Percentiles rank a stretch among this genome's conserved stretches.
These are phyloP conservation scores for Populus trichocarpa DNA, from an alignment of 441 rosid species.

Conservation along the genomic window DNA sequence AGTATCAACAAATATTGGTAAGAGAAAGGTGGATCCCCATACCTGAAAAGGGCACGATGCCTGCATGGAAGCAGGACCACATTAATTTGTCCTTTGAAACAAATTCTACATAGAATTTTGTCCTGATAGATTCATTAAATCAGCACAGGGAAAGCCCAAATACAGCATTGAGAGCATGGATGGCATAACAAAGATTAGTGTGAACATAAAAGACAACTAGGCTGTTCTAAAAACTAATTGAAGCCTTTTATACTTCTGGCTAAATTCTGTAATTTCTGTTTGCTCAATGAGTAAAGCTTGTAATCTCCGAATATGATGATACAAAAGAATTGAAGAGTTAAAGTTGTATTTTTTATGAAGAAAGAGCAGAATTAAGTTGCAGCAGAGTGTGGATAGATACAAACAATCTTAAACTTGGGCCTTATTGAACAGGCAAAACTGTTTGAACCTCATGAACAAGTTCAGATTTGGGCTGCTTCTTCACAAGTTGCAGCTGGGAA, in stretches of 20 bases:
- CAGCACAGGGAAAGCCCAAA: neutral
- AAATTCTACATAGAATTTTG: conserved; percentile 82
- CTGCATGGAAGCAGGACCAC: conserved; percentile 86
- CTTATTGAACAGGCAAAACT: neutral
- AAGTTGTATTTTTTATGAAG: neutral
- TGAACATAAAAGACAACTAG: neutral
- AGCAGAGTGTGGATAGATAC: neutral
- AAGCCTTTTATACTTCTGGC: conserved; percentile 83
- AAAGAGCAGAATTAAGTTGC: neutral
- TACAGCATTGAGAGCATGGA: neutral
- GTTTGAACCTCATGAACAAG: conserved; percentile 76
- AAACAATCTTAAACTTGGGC: neutral
- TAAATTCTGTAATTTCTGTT: conserved; percentile 68
- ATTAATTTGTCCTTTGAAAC: conserved; percentile 84
- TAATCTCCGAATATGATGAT: conserved; percentile 88
- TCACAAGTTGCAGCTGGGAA: conserved; percentile 84
- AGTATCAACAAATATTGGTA: neutral
- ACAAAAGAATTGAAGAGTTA: neutral
- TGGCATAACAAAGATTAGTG: neutral
- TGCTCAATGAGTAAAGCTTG: conserved; percentile 91
- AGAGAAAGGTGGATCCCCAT: conserved; percentile 14
- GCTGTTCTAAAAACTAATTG: conserved; percentile 27
- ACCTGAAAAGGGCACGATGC: conserved; percentile 92
- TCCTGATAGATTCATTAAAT: conserved; percentile 50
- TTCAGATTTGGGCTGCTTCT: conserved; percentile 87